A percentile compares a stretch with the other conserved stretches of the same genome.
These are phyloP conservation scores for Pichia sp. DNA, from an alignment of 1,139 yeast genomes.

Conservation along the genomic window DNA sequence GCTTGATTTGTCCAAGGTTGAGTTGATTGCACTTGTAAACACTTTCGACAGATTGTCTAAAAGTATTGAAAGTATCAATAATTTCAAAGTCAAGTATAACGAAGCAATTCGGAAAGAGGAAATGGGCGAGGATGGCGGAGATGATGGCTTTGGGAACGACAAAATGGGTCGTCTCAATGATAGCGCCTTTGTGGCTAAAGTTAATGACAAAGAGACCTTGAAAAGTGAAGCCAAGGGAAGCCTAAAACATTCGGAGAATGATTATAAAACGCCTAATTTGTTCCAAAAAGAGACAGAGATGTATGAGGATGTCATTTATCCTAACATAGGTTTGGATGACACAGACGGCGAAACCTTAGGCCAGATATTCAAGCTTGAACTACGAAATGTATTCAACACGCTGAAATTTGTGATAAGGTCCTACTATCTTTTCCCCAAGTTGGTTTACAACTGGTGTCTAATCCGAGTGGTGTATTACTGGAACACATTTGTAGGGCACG, in stretches of 20 bases:
- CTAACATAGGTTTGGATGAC: constrained; percentile 9
- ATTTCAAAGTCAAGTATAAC: constrained; percentile 58
- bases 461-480: constrained; percentile 55
- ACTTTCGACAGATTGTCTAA: constrained; percentile 90
- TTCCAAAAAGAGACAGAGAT: constrained; percentile 13
- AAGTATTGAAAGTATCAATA: constrained; percentile 69
- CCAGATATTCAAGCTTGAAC: constrained; percentile 52
- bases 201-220: neutral
- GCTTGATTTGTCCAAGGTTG: constrained; percentile 67
- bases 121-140: constrained; percentile 14
- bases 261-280: constrained; percentile 16
- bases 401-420: constrained; percentile 61
- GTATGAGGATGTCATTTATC: constrained; percentile 25
- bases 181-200: neutral
- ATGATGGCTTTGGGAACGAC: neutral
- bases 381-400: constrained; percentile 57
- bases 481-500: constrained; percentile 66
- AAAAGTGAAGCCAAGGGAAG: neutral
- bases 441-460: constrained; percentile 48
- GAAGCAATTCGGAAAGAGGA: constrained; percentile 29
- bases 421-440: constrained; percentile 66
- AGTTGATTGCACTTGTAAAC: constrained; percentile 82
- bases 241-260: neutral
- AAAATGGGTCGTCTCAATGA: neutral
- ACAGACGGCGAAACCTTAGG: constrained; percentile 15